phyloP scores from a whole-genome alignment of 352 stramenopile species.

The Globisporangium echinulatum region DNA sequence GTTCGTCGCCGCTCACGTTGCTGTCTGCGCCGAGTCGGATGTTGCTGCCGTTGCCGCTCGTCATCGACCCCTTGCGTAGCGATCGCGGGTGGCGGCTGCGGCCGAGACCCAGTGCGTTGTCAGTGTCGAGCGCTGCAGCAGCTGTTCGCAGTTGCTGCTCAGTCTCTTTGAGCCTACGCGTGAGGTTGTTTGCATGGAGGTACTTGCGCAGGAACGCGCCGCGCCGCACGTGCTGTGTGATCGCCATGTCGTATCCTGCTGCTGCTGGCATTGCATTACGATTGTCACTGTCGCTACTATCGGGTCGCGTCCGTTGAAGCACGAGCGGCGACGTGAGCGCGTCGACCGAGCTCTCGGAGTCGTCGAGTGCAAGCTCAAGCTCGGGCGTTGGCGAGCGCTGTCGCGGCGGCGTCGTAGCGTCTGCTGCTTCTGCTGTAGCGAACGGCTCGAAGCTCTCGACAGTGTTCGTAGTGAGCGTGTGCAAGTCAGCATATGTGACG shows the following conservation, averaged over 20 bases:
- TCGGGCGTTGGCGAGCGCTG: neutral
- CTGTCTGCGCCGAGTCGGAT: neutral
- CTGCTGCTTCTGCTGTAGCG: neutral
- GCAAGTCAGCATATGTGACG: too few species aligned
- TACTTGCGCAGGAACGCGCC: slow-evolving; percentile 64
- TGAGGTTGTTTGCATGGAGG: slow-evolving; percentile 54
- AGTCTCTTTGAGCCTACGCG: slow-evolving; percentile 56
- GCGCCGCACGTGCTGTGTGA: slow-evolving; percentile 50
- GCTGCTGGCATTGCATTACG: slow-evolving; percentile 9
- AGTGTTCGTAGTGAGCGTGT: neutral
- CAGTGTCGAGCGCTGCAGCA: slow-evolving; percentile 14
- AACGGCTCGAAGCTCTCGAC: neutral
- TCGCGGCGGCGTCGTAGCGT: neutral
- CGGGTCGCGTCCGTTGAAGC: slow-evolving; percentile 16
- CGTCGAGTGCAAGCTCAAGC: neutral
- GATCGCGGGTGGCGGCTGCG: neutral
- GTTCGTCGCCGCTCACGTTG: slow-evolving; percentile 10
- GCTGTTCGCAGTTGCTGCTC: slow-evolving; percentile 38
- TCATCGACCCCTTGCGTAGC: neutral
- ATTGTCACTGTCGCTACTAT: neutral
- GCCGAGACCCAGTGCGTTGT: slow-evolving; percentile 2
- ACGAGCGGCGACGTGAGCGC: slow-evolving; percentile 26
- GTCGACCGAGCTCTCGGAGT: neutral
- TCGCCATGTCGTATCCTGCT: slow-evolving; percentile 28
- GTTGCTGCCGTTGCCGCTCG: neutral